phyloP scores from a whole-genome alignment of 352 stramenopile genomes.

The Phytophthora ramorum region DNA sequence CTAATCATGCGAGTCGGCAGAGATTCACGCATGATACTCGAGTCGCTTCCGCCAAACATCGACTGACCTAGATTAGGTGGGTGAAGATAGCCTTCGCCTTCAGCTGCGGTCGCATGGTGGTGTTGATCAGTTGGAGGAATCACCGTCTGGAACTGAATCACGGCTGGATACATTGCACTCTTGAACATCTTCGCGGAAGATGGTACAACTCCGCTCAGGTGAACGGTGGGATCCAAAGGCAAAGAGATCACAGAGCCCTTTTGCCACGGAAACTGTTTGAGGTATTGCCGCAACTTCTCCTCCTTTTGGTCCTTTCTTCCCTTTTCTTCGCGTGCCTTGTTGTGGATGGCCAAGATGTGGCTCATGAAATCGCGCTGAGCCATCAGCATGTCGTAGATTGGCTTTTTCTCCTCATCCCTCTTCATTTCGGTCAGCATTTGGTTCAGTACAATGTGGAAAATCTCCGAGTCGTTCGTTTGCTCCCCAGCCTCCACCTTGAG shows the following conservation, averaged over 20 bases:
- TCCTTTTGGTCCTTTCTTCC: constrained; percentile 98
- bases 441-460: constrained; percentile 81
- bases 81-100: constrained; percentile 26
- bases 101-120: constrained; percentile 18
- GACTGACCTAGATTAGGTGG: constrained; percentile 46
- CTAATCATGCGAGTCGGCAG: constrained; percentile 79
- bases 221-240: constrained; percentile 86
- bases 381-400: constrained; percentile 92
- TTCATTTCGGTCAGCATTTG: constrained; percentile 96
- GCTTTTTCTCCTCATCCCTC: constrained; percentile 88
- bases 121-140: constrained; percentile 58
- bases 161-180: constrained; percentile 97
- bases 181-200: constrained; percentile 97
- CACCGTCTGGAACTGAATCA: constrained; percentile 95
- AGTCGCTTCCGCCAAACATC: constrained; percentile 63
- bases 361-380: constrained; percentile 95
- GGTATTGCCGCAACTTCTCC: constrained; percentile 89
- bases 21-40: constrained; percentile 68
- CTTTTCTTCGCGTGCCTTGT: constrained; percentile 91
- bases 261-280: constrained; percentile 88
- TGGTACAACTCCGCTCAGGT: constrained; percentile 91
- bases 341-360: constrained; percentile 93
- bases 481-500: constrained; percentile 83
- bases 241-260: constrained; percentile 85
- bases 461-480: constrained; percentile 73